phyloP scores from a whole-genome alignment of 2,329 filamentous ascomycete species.

The Aspergillus spinulosporus region DNA sequence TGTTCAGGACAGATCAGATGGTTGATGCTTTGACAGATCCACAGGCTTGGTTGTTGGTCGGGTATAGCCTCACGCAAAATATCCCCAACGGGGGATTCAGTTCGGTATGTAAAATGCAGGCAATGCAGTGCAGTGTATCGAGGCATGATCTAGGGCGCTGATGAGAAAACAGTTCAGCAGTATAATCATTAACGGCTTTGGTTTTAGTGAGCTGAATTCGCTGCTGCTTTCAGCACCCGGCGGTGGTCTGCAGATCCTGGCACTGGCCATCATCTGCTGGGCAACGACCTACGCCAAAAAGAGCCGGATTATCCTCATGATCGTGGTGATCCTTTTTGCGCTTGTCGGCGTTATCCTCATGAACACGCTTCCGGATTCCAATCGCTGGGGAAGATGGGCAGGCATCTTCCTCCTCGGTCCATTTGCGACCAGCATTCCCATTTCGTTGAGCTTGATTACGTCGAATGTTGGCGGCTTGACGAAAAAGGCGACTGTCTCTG shows the following conservation, averaged over 20 bases:
- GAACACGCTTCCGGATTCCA: background rate
- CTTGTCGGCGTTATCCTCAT: background rate
- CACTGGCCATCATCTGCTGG: background rate
- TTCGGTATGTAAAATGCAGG: background rate
- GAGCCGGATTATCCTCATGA: background rate
- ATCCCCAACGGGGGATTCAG: constrained; percentile 1
- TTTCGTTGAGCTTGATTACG: background rate
- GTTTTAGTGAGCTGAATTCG: constrained; percentile 1
- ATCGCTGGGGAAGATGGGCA: background rate
- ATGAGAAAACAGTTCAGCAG: background rate
- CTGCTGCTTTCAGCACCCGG: background rate
- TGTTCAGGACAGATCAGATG: constrained; percentile 1
- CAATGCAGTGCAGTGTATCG: background rate
- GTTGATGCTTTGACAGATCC: constrained; percentile 1
- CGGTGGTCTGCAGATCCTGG: background rate
- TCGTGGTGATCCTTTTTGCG: background rate
- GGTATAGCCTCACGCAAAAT: background rate
- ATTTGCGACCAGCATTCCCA: background rate
- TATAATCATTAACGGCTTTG: constrained; percentile 8
- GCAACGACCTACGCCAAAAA: background rate
- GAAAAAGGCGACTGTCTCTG: constrained; percentile 1
- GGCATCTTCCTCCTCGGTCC: constrained; percentile 2
- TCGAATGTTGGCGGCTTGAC: constrained; percentile 3
- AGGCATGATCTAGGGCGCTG: background rate
- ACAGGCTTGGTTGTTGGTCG: background rate